Evolutionary conservation across 257 asterid genomes (phyloP), one percentile per base, ranked within the genome.

Genomic region (Solanum etuberosum): DNA sequence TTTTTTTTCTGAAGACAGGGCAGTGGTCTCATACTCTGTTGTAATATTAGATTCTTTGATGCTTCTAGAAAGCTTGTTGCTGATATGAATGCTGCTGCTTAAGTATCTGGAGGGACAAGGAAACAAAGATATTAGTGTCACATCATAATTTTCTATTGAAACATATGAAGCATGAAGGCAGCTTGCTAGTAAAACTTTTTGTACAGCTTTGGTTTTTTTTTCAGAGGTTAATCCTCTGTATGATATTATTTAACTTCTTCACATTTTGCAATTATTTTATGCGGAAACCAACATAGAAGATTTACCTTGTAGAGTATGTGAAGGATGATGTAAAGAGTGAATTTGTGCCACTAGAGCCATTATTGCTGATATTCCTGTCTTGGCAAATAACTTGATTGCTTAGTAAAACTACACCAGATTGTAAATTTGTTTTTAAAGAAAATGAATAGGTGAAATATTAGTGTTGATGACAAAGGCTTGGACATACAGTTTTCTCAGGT

Each of bases 401-500:
- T 18, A 48, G 85, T 81, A 81, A 81, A 81, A 31, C 67, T 81
- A 48, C 5, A 81, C 15, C 10, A 29, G 29, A 31, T 51, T 81
- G 43, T 25, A 31, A 29, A 81, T 48, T 38, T 81, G 3, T 38
- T 18, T 48, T 2, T 2, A 48, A 1, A 48, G 85, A 80, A 29
- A 46, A 54, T n/a, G 38, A 35, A 76, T 85, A 86, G 46, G 38
- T 67, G 65, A 83, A 84, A 37, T 31, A 34, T 71, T 31, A 21
- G 86, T 25, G 57, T 21, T 70, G 43, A 82, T 54, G 35, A 29
- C 48, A 89, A 48, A 72, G 61, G 63, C 70, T 42, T 37, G 20
- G 89, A 72, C 92, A 14, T 93, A 95, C 98, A 94, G 35, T 89
- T 92, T 93, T 88, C 89, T 93, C 80, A 95, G 94, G 91, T 92